Conservation (phyloP, 768 basidiomycete species). For the Rhodotorula sphaerocarpa region DNA sequence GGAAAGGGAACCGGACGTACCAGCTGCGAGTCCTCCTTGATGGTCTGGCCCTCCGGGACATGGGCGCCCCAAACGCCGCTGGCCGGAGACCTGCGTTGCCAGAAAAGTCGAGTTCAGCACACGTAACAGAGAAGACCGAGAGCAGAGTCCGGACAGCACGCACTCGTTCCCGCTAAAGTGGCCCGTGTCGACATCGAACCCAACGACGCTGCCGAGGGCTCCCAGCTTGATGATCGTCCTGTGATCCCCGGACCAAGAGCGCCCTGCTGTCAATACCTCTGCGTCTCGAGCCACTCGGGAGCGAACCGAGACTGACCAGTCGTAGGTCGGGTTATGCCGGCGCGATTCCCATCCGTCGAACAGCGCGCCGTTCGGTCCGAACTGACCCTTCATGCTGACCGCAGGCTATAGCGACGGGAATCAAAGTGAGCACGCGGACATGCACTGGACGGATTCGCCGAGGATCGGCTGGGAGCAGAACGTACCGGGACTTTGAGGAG, state of each 20-base stretch:
- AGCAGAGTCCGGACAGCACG: too few species aligned
- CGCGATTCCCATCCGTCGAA: slow-evolving; percentile 91
- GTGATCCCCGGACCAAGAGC: too few species aligned
- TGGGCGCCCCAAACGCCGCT: slow-evolving; percentile 34
- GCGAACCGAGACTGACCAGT: slow-evolving; percentile 57
- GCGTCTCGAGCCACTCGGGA: neutral
- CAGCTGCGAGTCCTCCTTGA: slow-evolving; percentile 20
- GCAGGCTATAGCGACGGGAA: slow-evolving; percentile 55
- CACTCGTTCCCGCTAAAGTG: slow-evolving; percentile 73
- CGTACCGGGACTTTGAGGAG: slow-evolving; percentile 72
- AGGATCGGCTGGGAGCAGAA: too few species aligned
- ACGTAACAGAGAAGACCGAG: too few species aligned
- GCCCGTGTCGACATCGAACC: slow-evolving; percentile 91
- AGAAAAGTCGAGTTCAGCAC: neutral
- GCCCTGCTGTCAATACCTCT: neutral
- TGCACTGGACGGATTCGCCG: slow-evolving; percentile 1
- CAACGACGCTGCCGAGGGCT: slow-evolving; percentile 58
- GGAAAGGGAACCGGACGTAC: neutral
- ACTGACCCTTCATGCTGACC: slow-evolving; percentile 84
- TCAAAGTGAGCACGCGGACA: neutral
- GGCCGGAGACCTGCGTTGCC: slow-evolving; percentile 15
- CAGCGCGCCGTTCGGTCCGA: slow-evolving; percentile 87
- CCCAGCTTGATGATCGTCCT: slow-evolving; percentile 90
- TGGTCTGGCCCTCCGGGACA: slow-evolving; percentile 24
- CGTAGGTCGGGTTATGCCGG: slow-evolving; percentile 75